These are phyloP conservation scores for Pythium periplocum DNA, from an alignment of 352 stramenopile species.

Conservation along the genomic window DNA sequence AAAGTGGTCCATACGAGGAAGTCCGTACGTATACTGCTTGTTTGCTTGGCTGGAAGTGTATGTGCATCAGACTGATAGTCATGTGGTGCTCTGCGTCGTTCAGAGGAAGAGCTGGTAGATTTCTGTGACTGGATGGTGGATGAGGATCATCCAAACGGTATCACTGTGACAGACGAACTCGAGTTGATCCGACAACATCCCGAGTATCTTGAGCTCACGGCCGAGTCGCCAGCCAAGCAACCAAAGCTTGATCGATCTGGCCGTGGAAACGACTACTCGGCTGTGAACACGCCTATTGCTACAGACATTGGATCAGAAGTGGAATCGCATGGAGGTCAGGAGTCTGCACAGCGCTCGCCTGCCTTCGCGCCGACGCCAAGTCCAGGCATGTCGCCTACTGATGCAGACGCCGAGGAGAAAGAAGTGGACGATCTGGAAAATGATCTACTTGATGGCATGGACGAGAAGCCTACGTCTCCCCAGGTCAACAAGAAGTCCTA, in stretches of 20 bases:
- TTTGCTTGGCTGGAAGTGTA: not conserved
- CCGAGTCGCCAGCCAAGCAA: slow-evolving; percentile 33
- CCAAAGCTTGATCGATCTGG: slow-evolving; percentile 22
- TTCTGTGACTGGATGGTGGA: slow-evolving; percentile 87
- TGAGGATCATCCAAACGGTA: slow-evolving; percentile 59
- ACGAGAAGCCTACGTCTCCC: slow-evolving; percentile 39
- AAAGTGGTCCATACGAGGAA: slow-evolving; percentile 65
- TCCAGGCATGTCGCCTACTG: slow-evolving; percentile 35
- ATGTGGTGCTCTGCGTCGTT: too few relatives aligned
- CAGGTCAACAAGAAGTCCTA: slow-evolving; percentile 25
- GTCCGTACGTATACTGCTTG: slow-evolving; percentile 36
- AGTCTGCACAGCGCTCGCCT: slow-evolving; percentile 64
- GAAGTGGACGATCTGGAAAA: slow-evolving; percentile 76
- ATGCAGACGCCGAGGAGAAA: slow-evolving; percentile 52
- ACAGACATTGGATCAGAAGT: slow-evolving; percentile 65
- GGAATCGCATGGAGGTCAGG: slow-evolving; percentile 49
- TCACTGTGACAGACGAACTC: slow-evolving; percentile 77
- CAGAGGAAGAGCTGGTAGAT: slow-evolving; percentile 81
- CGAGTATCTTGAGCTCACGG: slow-evolving; percentile 66
- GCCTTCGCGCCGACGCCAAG: slow-evolving; percentile 52
- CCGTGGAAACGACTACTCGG: slow-evolving; percentile 32
- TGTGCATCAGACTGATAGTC: too few relatives aligned
- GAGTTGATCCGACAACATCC: slow-evolving; percentile 77
- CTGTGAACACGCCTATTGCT: slow-evolving; percentile 61
- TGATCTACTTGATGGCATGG: slow-evolving; percentile 68